Evolutionary conservation across 1,284 basidiomycete genomes (phyloP), one percentile per base, ranked within the genome.

Genomic region (Fereydounia khargensis): DNA sequence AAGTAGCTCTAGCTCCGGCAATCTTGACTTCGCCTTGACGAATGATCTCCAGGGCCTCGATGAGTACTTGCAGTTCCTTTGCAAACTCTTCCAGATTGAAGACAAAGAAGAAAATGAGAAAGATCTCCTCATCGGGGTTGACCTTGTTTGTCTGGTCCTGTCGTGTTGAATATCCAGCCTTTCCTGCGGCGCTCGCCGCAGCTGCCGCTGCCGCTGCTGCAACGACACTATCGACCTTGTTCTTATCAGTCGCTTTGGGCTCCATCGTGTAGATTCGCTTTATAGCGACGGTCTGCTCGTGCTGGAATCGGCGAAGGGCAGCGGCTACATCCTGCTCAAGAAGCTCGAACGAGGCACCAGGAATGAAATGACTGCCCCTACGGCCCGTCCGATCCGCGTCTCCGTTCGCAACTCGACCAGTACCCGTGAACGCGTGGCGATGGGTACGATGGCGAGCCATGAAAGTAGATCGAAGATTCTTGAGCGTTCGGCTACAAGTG

Each of bases 41-140:
- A 7, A 69, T 61, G 25, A 42, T 32, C 30, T 58, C 58, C 22
- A 70, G 51, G 22, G 56, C 57, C 25, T 58, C 50, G 17, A 70
- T 39, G 0, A 72, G 51, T 20, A 50, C 42, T 31, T 57, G 47
- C 4, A 66, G 40, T 31, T 70, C 65, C 22, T 57, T 56, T 18
- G 67, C 61, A 21, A 72, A 68, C 35, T 72, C 69, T 37, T 72
- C 69, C 16, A 72, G 51, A 18, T 68, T 68, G 48, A 72, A 72
- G 28, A 70, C 50, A 18, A 70, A 72, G 49, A 70, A 72, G 31
- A 70, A 72, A 35, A 72, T 64, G 16, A 72, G 46, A 18, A 72
- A 68, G 45, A 72, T 47, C 21, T 58, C 62, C 43, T 72, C 69
- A 39, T 71, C 62, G 10, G 57, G 57, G 11, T 53, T 49, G 47